Evolutionary conservation across 2,329 filamentous ascomycete genomes (phyloP).

Genomic region (Oidium heveae): DNA sequence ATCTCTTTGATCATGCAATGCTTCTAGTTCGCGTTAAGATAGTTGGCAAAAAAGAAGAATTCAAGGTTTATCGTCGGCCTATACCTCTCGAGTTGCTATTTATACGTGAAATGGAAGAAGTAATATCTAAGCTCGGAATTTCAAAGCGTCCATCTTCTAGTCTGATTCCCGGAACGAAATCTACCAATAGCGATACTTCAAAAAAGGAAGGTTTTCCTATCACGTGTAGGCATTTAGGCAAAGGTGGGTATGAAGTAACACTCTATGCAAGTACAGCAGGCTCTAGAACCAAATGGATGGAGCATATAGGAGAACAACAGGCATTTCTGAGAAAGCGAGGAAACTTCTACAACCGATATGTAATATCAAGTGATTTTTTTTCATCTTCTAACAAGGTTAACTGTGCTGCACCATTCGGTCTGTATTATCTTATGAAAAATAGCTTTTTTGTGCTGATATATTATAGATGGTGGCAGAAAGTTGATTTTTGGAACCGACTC

Average conservation of each 20-base stretch:
- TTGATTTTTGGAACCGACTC: constrained; percentile 84
- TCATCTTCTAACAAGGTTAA: constrained; percentile 59
- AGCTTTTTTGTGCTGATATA: constrained; percentile 7
- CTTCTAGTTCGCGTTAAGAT: constrained; percentile 77
- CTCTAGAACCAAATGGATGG: constrained; percentile 86
- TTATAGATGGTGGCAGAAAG: constrained; percentile 71
- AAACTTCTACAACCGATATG: constrained; percentile 62
- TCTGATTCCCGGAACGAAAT: constrained; percentile 38
- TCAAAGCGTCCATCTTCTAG: constrained; percentile 75
- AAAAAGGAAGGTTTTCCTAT: constrained; percentile 71
- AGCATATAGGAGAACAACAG: constrained; percentile 81
- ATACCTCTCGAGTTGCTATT: constrained; percentile 83
- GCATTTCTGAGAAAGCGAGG: constrained; percentile 65
- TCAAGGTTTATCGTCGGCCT: constrained; percentile 80
- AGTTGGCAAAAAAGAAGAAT: constrained; percentile 78
- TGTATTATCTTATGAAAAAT: constrained; percentile 13
- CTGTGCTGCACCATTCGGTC: constrained; percentile 77
- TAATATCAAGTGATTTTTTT: constrained; percentile 34
- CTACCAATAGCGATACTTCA: constrained; percentile 24
- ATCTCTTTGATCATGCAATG: constrained; percentile 88
- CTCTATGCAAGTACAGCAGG: constrained; percentile 69
- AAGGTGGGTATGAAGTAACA: constrained; percentile 80
- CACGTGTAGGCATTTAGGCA: constrained; percentile 86
- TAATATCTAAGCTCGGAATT: constrained; percentile 57
- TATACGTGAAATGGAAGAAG: constrained; percentile 92